phyloP scores from a whole-genome alignment of 2,329 filamentous ascomycete genomes.

The Pseudogymnoascus sp. region DNA sequence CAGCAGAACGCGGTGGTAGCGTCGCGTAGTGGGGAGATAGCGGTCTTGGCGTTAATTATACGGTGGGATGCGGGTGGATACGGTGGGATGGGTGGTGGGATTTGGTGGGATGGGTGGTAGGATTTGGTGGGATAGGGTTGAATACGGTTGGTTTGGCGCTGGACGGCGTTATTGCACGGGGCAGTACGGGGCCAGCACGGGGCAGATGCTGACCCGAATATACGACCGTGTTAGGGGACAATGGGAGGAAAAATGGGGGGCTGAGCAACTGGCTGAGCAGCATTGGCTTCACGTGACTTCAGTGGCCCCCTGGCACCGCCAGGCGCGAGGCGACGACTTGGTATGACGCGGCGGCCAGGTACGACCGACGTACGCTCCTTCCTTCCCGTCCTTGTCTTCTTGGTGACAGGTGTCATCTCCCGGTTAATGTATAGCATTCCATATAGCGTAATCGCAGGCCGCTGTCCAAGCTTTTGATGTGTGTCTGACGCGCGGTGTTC shows the following conservation, averaged over 20 bases:
- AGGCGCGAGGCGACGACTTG: neutral
- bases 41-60: constrained; percentile 1
- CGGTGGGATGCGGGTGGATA: constrained; percentile 1
- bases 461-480: neutral
- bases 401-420: neutral
- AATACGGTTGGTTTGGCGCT: neutral
- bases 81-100: neutral
- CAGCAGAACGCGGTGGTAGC: neutral
- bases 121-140: neutral
- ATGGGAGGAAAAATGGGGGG: neutral
- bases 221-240: neutral
- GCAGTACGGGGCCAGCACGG: neutral
- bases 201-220: constrained; percentile 6
- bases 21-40: neutral
- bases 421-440: neutral
- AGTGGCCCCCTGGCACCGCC: no score
- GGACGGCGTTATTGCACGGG: no score
- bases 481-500: neutral
- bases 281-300: neutral
- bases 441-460: neutral
- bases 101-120: neutral
- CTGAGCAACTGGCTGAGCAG: neutral
- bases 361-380: neutral
- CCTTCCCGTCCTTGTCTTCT: neutral
- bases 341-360: constrained; percentile 1